Conservation (phyloP, 257 asterid species). For the Prunella vulgaris region DNA sequence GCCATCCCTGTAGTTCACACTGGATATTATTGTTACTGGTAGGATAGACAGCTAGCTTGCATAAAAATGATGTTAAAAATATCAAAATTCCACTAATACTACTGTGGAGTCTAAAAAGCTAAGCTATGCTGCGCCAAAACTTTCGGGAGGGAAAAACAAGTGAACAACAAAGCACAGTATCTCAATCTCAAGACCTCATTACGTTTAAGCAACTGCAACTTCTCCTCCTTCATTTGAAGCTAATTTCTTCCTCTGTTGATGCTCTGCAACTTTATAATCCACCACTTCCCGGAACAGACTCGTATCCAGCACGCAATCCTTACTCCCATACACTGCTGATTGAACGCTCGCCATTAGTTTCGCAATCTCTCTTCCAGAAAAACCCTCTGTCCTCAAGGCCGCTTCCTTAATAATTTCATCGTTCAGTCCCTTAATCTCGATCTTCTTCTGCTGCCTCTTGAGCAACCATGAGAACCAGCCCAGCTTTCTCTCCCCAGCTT, state of each 20-base stretch:
- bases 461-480: conserved; percentile 55
- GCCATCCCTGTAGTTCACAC: background rate
- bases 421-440: conserved; percentile 62
- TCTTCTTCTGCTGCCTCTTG: conserved; percentile 55
- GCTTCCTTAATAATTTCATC: conserved; percentile 85
- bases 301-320: conserved; percentile 69
- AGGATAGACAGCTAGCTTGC: background rate
- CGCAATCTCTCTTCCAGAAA: conserved; percentile 94
- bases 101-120: background rate
- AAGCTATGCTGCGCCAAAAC: conserved; percentile 19
- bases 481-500: conserved; percentile 63
- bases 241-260: conserved; percentile 80
- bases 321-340: conserved; percentile 92
- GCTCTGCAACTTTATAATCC: conserved; percentile 81
- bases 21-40: background rate
- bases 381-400: conserved; percentile 67
- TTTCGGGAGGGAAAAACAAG: conserved; percentile 8
- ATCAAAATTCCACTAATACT: background rate
- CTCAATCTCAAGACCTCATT: background rate
- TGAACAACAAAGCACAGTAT: too few relatives aligned
- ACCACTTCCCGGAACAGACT: conserved; percentile 76
- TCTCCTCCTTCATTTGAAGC: conserved; percentile 27
- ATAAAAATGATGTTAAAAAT: background rate
- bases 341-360: conserved; percentile 94
- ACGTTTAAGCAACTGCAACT: conserved; percentile 10